phyloP scores from a whole-genome alignment of 1,284 basidiomycete genomes.

The Cystobasidium sp. region DNA sequence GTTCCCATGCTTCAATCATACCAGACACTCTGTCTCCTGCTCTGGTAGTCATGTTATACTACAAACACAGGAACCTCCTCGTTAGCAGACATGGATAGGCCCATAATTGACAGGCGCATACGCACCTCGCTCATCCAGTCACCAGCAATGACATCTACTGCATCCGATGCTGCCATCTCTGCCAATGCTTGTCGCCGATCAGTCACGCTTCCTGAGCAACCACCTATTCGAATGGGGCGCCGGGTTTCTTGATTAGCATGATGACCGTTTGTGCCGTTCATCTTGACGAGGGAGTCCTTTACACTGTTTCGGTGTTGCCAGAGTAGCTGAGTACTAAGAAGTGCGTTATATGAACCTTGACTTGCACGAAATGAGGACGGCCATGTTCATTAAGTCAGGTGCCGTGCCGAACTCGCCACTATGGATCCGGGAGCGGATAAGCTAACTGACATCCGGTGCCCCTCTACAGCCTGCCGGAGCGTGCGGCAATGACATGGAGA shows the following conservation, averaged over 20 bases:
- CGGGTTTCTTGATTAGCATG: not conserved
- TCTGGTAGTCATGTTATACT: conserved; percentile 20
- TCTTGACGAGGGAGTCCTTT: not conserved
- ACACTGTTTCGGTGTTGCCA: not conserved
- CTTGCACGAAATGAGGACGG: too few relatives aligned
- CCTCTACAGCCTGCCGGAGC: too few relatives aligned
- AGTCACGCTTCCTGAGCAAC: conserved; percentile 12
- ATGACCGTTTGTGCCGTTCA: conserved; percentile 20
- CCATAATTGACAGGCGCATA: not conserved
- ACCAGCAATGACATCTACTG: conserved; percentile 29
- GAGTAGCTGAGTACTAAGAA: not conserved
- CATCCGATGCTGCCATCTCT: conserved; percentile 25
- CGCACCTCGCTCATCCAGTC: conserved; percentile 40
- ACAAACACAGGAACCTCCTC: too few relatives aligned
- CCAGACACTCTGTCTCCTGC: conserved; percentile 15
- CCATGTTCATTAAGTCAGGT: too few relatives aligned
- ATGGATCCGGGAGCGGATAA: too few relatives aligned
- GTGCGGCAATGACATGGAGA: too few relatives aligned
- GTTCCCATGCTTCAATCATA: conserved; percentile 20
- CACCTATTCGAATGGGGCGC: conserved; percentile 13
- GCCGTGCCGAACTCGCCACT: too few relatives aligned
- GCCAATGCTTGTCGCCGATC: conserved; percentile 16
- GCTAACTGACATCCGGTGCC: too few relatives aligned
- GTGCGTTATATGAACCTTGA: too few relatives aligned
- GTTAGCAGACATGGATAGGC: too few relatives aligned